phyloP scores from a whole-genome alignment of 2,329 filamentous ascomycete species.

The Fusarium metavorans region DNA sequence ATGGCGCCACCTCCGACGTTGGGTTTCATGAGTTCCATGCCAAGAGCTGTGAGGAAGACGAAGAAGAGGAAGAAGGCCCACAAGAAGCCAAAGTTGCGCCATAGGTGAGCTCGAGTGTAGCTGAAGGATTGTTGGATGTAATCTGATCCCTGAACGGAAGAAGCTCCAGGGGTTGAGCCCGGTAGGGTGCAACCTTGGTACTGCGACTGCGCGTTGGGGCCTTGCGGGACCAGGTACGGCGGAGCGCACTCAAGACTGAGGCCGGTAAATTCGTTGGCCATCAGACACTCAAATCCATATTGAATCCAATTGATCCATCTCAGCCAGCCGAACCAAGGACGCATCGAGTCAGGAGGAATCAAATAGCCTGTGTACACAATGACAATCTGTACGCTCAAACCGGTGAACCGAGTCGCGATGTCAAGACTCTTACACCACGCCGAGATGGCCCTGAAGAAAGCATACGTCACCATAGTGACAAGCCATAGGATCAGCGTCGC shows the following conservation, averaged over 20 bases:
- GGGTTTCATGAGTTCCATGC: constrained; percentile 74
- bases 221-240: constrained; percentile 67
- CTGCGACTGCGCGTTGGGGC: constrained; percentile 43
- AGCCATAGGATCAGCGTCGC: constrained; percentile 72
- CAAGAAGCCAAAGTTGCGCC: constrained; percentile 84
- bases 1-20: constrained; percentile 70
- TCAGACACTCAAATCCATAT: constrained; percentile 76
- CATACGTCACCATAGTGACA: constrained; percentile 68
- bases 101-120: constrained; percentile 70
- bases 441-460: constrained; percentile 70
- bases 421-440: constrained; percentile 70
- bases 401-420: constrained; percentile 70
- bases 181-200: constrained; percentile 67
- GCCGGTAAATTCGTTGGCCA: constrained; percentile 72
- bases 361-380: constrained; percentile 77
- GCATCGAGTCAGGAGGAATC: constrained; percentile 67
- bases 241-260: constrained; percentile 69
- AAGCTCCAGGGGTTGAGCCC: constrained; percentile 59
- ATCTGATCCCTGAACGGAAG: constrained; percentile 63
- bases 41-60: constrained; percentile 76
- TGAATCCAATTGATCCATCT: constrained; percentile 76
- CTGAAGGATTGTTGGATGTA: constrained; percentile 67
- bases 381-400: constrained; percentile 70
- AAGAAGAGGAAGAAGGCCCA: constrained; percentile 83
- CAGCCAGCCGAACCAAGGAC: constrained; percentile 75